A percentile compares a stretch with the other conserved stretches of the same genome.
Evolutionary conservation across 805 yeast species (phyloP).

Genomic region (Torulaspora microellipsoides): DNA sequence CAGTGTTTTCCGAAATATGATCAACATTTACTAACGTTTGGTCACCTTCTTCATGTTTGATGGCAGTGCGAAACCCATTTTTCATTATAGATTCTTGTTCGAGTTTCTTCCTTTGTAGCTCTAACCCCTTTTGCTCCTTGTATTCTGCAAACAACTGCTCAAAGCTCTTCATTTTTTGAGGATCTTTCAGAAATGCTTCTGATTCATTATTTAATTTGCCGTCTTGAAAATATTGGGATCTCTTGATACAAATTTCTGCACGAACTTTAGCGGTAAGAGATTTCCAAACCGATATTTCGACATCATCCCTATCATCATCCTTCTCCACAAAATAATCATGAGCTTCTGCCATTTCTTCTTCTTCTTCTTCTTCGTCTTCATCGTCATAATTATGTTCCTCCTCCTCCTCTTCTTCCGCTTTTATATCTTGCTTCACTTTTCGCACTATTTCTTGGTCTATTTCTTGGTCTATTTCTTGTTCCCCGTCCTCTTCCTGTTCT

Average conservation of each 20-base stretch:
- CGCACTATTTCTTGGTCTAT: too few species aligned
- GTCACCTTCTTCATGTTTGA: slow-evolving; percentile 35
- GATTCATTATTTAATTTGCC: slow-evolving; percentile 58
- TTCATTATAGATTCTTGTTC: slow-evolving; percentile 38
- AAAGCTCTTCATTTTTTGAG: slow-evolving; percentile 61
- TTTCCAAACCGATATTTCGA: slow-evolving; percentile 81
- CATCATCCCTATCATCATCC: slow-evolving; percentile 60
- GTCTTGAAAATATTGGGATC: slow-evolving; percentile 63
- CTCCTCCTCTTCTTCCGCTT: slow-evolving; percentile 17
- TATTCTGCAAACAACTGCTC: slow-evolving; percentile 32
- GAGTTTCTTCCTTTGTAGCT: slow-evolving; percentile 23
- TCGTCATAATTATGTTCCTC: too few species aligned
- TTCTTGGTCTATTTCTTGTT: slow-evolving; percentile 27
- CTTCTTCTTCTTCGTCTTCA: slow-evolving; percentile 43
- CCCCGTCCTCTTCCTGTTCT: slow-evolving; percentile 33
- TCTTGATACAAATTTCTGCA: slow-evolving; percentile 64
- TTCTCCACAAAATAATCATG: slow-evolving; percentile 43
- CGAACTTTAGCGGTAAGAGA: slow-evolving; percentile 73
- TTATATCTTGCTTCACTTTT: too few species aligned
- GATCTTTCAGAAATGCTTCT: slow-evolving; percentile 62
- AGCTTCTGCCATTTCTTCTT: slow-evolving; percentile 41
- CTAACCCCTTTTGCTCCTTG: slow-evolving; percentile 29
- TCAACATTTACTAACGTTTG: slow-evolving; percentile 10
- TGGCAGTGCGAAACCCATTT: slow-evolving; percentile 34
- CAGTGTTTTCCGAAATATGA: slow-evolving; percentile 8